Evolutionary conservation across 129 eudicot genomes (phyloP).

Genomic region (Glebionis coronaria): DNA sequence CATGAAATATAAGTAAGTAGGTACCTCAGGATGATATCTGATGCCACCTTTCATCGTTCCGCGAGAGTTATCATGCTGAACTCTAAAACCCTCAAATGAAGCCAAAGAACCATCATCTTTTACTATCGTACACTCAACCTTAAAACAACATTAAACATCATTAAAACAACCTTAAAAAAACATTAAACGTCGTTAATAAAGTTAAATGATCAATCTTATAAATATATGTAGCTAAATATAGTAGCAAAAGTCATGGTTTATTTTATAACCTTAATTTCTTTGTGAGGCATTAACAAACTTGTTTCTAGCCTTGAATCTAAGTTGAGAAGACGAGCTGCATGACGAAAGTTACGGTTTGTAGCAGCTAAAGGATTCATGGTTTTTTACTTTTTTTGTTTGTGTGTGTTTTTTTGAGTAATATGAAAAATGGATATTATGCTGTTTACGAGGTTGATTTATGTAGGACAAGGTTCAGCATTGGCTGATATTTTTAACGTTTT

Average conservation of each 20-base stretch:
- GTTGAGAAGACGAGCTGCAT: conserved; percentile 73
- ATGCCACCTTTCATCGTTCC: conserved; percentile 94
- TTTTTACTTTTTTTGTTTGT: too few species aligned
- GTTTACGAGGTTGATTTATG: too few species aligned
- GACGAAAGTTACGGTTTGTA: conserved; percentile 85
- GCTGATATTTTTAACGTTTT: too few species aligned
- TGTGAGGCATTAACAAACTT: conserved; percentile 89
- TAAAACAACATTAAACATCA: conserved; percentile 19
- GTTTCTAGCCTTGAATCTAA: conserved; percentile 84
- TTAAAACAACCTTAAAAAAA: not conserved
- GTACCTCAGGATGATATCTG: conserved; percentile 76
- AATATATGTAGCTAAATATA: not conserved
- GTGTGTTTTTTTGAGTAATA: too few species aligned
- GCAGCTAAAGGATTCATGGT: conserved; percentile 90
- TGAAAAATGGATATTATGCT: too few species aligned
- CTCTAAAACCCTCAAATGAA: conserved; percentile 63
- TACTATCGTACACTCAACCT: conserved; percentile 76
- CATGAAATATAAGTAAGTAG: not conserved
- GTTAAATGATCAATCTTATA: not conserved
- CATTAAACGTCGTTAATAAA: not conserved
- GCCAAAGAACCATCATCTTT: conserved; percentile 68
- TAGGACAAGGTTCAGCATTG: too few species aligned
- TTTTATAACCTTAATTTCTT: conserved; percentile 81
- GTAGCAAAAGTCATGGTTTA: not conserved
- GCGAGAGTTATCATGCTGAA: conserved; percentile 81